Evolutionary conservation across 345 rosid genomes (phyloP).

Genomic region (Aquilaria yunnanensis): DNA sequence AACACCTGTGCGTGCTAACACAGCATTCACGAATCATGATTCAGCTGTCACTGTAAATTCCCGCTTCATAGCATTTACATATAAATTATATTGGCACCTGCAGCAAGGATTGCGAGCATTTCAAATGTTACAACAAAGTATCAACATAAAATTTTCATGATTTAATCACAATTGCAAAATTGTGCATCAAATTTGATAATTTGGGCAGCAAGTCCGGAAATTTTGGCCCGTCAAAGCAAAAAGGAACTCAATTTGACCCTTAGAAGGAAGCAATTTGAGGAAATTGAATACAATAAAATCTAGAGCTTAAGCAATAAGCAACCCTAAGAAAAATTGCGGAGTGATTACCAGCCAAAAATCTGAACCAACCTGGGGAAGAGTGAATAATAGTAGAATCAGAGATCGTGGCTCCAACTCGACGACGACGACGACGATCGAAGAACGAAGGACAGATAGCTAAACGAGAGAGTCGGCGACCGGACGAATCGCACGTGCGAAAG

Average conservation of each 20-base stretch:
- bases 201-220: background rate
- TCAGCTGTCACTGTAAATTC: slow-evolving; percentile 12
- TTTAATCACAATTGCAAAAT: slow-evolving; percentile 5
- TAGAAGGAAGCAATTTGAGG: background rate
- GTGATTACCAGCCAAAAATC: slow-evolving; percentile 1
- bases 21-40: slow-evolving; percentile 25
- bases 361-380: slow-evolving; percentile 8
- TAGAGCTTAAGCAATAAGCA: background rate
- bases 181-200: background rate
- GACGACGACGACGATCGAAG: slow-evolving; percentile 7
- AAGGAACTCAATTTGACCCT: background rate
- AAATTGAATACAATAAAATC: slow-evolving; percentile 1
- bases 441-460: background rate
- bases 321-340: background rate
- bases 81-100: background rate
- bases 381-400: slow-evolving; percentile 6
- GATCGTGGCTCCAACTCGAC: slow-evolving; percentile 7
- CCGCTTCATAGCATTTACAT: background rate
- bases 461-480: background rate
- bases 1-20: slow-evolving; percentile 8
- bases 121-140: background rate
- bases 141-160: background rate
- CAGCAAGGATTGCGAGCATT: background rate
- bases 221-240: background rate
- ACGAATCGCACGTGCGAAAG: slow-evolving; percentile 12